Evolutionary conservation across 2,329 filamentous ascomycete species (phyloP).

Genomic region (Xylariaceae sp.): DNA sequence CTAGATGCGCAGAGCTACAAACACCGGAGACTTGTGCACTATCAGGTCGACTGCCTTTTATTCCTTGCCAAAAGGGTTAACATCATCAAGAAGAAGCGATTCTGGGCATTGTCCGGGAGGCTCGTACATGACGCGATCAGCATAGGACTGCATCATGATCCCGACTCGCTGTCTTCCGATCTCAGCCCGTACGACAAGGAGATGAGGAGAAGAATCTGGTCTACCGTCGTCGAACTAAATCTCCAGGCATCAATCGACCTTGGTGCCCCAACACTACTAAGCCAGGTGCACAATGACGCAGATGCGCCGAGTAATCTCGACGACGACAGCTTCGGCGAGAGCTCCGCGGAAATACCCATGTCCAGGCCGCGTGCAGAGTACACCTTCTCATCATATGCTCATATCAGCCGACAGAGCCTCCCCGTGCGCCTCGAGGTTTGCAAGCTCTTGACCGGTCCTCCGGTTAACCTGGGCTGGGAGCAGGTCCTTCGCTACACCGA

Average conservation of each 20-base stretch:
- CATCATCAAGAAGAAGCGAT: slow-evolving; percentile 59
- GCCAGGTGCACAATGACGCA: slow-evolving; percentile 51
- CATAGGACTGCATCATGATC: slow-evolving; percentile 55
- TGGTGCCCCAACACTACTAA: slow-evolving; percentile 52
- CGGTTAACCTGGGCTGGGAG: slow-evolving; percentile 54
- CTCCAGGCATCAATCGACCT: slow-evolving; percentile 58
- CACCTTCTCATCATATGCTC: slow-evolving; percentile 55
- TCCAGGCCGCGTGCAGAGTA: slow-evolving; percentile 49
- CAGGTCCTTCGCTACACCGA: slow-evolving; percentile 58
- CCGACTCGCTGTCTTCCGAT: slow-evolving; percentile 48
- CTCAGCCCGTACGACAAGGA: slow-evolving; percentile 57
- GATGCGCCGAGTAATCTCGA: slow-evolving; percentile 53
- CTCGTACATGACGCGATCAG: slow-evolving; percentile 54
- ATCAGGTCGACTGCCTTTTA: slow-evolving; percentile 54
- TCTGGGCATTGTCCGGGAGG: slow-evolving; percentile 53
- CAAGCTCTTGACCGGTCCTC: slow-evolving; percentile 49
- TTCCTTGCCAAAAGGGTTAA: slow-evolving; percentile 58
- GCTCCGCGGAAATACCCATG: slow-evolving; percentile 44
- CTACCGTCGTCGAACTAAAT: slow-evolving; percentile 57
- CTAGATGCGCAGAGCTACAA: slow-evolving; percentile 53
- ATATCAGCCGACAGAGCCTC: slow-evolving; percentile 51
- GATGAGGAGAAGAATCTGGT: slow-evolving; percentile 57
- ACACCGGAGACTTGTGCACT: slow-evolving; percentile 55
- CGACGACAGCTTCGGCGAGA: slow-evolving; percentile 52
- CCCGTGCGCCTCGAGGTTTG: slow-evolving; percentile 52